Evolutionary conservation across 2,329 filamentous ascomycete species (phyloP), one percentile per base, ranked within the genome.

Genomic region (Phyllosticta citribraziliensis): DNA sequence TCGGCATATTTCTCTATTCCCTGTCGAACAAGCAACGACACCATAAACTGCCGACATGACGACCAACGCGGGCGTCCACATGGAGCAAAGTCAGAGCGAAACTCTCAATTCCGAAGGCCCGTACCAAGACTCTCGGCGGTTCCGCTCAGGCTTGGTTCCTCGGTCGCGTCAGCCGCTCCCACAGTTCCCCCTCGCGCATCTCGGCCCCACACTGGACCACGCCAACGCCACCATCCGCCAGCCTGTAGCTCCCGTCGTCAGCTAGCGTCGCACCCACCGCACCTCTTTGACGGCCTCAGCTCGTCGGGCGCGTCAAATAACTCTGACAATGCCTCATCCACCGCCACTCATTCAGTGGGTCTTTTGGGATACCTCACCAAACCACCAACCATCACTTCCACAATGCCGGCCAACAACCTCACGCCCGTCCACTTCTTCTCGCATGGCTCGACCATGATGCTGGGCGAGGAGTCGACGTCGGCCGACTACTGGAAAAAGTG

Each of bases 401-500:
- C 33, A 2, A 47, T 53, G 24, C 35, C 58, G 8, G 33, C 33
- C 8, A 40, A 40, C 11, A 27, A 60, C n/a, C 56, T 72, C 35
- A 80, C 83, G 5, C 84, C 84, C 1, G 83, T 87, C 0, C 82
- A 86, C 68, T 83, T 87, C 73, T 88, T 88, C 72, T 86, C 84
- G 2, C 85, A 88, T 79, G 85, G 86, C 68, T 86, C 84, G 14
- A 88, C 85, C 50, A 87, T 87, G 84, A 88, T 88, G 85, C 74
- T 88, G 14, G 85, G 84, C 40, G 85, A 88, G 67, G 80, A 86
- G 66, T 83, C 80, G 14, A 70, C 75, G 2, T 85, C 84, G 0
- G 84, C 84, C 11, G 76, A 78, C 20, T 88, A 87, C 72, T 88
- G 85, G 86, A 85, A 86, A 69, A 77, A 80, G 64, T 82, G 80